These are phyloP conservation scores for Heteromeles arbutifolia DNA, from an alignment of 306 rosid species.

Conservation along the genomic window DNA sequence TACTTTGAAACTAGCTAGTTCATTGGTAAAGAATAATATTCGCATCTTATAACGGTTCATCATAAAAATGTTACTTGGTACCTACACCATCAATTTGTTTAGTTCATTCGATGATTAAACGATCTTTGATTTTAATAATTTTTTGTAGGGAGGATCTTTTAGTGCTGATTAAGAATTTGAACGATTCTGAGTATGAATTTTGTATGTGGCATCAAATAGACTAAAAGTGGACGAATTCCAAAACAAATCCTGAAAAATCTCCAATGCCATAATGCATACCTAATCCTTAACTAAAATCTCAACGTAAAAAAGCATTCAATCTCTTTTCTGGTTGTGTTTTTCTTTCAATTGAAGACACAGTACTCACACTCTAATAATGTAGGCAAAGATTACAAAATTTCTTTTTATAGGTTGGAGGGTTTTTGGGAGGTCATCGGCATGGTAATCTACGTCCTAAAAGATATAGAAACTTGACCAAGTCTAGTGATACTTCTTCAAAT, in stretches of 20 bases:
- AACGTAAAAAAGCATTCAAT: not conserved
- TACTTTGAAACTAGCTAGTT: not conserved
- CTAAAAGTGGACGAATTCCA: not conserved
- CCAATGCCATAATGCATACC: not conserved
- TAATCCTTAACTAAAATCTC: constrained; percentile 2
- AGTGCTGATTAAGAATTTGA: too few relatives aligned
- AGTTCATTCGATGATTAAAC: not conserved
- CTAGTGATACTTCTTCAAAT: not conserved
- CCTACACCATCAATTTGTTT: not conserved
- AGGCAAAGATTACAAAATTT: not conserved
- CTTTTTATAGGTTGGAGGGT: not conserved
- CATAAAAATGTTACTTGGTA: too few relatives aligned
- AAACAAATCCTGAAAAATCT: not conserved
- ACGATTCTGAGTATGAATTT: rapidly evolving
- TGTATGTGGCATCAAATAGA: not conserved
- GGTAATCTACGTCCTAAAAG: not conserved
- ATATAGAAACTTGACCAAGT: not conserved
- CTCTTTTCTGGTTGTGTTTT: not conserved
- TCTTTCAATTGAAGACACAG: not conserved
- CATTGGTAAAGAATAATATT: not conserved
- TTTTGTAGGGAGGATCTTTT: not conserved
- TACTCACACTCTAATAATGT: not conserved
- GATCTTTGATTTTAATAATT: rapidly evolving
- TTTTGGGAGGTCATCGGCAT: not conserved
- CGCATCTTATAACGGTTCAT: too few relatives aligned